These are phyloP conservation scores for Solanum stenotomum DNA, from an alignment of 257 asterid genomes.

Conservation along the genomic window DNA sequence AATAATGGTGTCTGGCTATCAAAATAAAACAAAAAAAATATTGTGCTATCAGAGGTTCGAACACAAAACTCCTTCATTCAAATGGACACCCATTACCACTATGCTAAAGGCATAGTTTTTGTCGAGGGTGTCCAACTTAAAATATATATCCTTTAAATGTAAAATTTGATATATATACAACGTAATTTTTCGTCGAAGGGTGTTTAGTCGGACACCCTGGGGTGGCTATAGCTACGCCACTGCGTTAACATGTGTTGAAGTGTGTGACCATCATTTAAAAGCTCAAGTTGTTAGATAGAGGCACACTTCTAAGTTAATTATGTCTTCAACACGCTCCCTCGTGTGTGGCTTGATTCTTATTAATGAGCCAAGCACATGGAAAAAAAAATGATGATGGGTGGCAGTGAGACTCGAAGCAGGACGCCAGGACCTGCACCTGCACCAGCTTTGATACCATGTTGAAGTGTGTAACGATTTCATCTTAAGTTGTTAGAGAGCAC, in stretches of 20 bases:
- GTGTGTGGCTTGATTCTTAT: background rate
- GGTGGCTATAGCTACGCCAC: background rate
- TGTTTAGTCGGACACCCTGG: background rate
- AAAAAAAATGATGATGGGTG: background rate
- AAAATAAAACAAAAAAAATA: no score
- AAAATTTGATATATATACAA: background rate
- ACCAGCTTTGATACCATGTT: background rate
- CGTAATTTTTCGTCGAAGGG: background rate
- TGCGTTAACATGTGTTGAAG: background rate
- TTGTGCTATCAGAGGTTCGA: no score
- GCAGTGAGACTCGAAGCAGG: background rate
- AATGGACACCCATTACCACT: background rate
- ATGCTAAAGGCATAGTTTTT: background rate
- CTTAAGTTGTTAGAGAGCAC: background rate
- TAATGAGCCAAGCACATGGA: background rate
- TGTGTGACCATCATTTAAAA: background rate
- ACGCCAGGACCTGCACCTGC: background rate
- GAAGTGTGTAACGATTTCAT: background rate
- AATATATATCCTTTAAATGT: rapidly evolving
- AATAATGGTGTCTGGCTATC: no score
- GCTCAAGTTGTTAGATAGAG: background rate
- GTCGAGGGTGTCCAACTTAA: background rate
- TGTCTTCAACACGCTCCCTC: background rate
- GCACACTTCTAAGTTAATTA: background rate
- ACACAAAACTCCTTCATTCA: background rate